Conservation (phyloP, 2,329 filamentous ascomycete genomes). For the Neofusicoccum laricinum region DNA sequence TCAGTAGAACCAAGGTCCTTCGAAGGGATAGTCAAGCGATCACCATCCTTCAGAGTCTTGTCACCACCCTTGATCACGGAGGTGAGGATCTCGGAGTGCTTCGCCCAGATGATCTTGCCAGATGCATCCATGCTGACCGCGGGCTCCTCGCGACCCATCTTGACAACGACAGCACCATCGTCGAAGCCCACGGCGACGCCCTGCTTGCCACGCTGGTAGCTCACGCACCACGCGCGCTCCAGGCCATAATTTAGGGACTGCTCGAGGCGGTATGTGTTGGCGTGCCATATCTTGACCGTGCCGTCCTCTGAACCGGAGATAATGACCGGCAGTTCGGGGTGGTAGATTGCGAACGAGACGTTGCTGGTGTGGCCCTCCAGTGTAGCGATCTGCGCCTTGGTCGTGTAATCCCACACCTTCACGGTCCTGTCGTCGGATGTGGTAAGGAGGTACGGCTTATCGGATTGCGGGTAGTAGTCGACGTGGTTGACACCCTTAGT, state of each 20-base stretch:
- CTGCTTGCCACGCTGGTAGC: constrained; percentile 91
- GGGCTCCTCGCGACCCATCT: constrained; percentile 94
- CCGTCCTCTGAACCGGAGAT: constrained; percentile 98
- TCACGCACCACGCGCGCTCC: constrained; percentile 95
- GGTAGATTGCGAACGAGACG: constrained; percentile 96
- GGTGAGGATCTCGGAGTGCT: constrained; percentile 91
- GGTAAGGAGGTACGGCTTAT: constrained; percentile 84
- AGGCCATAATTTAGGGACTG: constrained; percentile 95
- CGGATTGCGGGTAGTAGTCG: constrained; percentile 72
- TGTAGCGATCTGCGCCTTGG: constrained; percentile 93
- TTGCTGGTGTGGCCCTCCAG: constrained; percentile 97
- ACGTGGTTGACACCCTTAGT: constrained; percentile 98
- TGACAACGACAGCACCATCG: constrained; percentile 94
- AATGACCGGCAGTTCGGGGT: constrained; percentile 94
- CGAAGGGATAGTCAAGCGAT: constrained; percentile 78
- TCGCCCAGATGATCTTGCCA: constrained; percentile 94
- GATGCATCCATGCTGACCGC: constrained; percentile 96
- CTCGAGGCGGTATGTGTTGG: constrained; percentile 93
- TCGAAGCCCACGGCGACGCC: constrained; percentile 95
- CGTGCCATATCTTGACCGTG: constrained; percentile 97
- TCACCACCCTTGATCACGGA: constrained; percentile 94
- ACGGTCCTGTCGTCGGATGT: constrained; percentile 95
- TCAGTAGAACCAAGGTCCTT: constrained; percentile 97
- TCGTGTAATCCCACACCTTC: constrained; percentile 99
- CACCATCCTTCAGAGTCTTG: constrained; percentile 78